These are phyloP conservation scores for Arabis hirsuta DNA, from an alignment of 345 rosid species.

Conservation along the genomic window DNA sequence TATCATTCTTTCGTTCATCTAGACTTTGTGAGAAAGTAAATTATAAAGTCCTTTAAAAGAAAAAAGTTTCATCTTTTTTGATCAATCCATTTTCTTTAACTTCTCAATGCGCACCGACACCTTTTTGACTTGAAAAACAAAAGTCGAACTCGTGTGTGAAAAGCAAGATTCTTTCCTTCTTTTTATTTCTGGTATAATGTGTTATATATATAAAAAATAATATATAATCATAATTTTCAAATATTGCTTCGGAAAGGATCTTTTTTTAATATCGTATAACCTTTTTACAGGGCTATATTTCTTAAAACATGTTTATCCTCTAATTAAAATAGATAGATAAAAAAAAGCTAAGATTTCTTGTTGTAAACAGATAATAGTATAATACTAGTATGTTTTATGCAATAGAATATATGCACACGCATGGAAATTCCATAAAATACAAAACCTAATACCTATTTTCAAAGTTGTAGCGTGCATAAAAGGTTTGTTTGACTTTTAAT, in stretches of 20 bases:
- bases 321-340: too few relatives aligned
- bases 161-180: slow-evolving; percentile 39
- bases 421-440: slow-evolving; percentile 5
- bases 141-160: slow-evolving; percentile 46
- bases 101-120: slow-evolving; percentile 42
- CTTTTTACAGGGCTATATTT: too few relatives aligned
- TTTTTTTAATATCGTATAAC: too few relatives aligned
- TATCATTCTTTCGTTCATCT: slow-evolving; percentile 23
- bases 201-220: too few relatives aligned
- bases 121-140: slow-evolving; percentile 40
- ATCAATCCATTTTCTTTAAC: slow-evolving; percentile 14
- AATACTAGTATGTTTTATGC: slow-evolving; percentile 2
- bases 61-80: slow-evolving; percentile 29
- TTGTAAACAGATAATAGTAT: too few relatives aligned
- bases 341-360: too few relatives aligned
- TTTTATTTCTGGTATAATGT: slow-evolving; percentile 12
- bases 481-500: slow-evolving; percentile 33
- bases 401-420: slow-evolving; percentile 36
- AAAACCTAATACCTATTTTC: slow-evolving; percentile 22
- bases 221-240: too few relatives aligned
- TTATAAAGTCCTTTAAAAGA: slow-evolving; percentile 30
- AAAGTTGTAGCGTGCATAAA: slow-evolving; percentile 44
- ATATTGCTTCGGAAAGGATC: too few relatives aligned
- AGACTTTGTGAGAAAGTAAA: slow-evolving; percentile 39
- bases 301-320: too few relatives aligned